phyloP scores from a whole-genome alignment of 176 grass and related monocot species.

The Oryza glaberrima region DNA sequence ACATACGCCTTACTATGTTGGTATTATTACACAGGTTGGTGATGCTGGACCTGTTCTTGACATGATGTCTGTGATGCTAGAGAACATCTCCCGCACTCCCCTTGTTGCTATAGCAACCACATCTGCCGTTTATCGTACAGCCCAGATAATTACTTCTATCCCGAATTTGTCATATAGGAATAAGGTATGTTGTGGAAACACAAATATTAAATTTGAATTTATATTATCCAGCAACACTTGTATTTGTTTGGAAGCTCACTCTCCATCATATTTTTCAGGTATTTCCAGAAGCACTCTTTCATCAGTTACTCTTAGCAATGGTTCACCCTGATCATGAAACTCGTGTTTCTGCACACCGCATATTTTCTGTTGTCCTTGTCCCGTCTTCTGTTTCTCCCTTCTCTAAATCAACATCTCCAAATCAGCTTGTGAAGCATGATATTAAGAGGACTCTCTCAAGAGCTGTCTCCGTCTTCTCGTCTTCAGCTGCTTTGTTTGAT shows the following conservation, averaged over 20 bases:
- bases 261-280: slow-evolving; percentile 50
- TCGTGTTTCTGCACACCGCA: slow-evolving; percentile 78
- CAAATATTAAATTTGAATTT: slow-evolving; percentile 9
- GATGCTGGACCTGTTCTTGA: slow-evolving; percentile 98
- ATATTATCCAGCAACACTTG: slow-evolving; percentile 5
- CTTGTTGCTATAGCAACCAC: slow-evolving; percentile 74
- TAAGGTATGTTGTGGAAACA: slow-evolving; percentile 55
- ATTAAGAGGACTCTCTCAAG: slow-evolving; percentile 93
- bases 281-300: slow-evolving; percentile 95
- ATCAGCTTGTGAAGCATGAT: slow-evolving; percentile 56
- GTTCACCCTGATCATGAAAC: slow-evolving; percentile 87
- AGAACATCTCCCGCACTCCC: slow-evolving; percentile 71
- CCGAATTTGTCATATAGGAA: slow-evolving; percentile 90
- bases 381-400: slow-evolving; percentile 83
- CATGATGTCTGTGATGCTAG: slow-evolving; percentile 94
- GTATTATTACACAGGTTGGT: slow-evolving; percentile 62
- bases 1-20: slow-evolving; percentile 20
- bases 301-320: slow-evolving; percentile 92
- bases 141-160: slow-evolving; percentile 91
- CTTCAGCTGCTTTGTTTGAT: slow-evolving; percentile 93
- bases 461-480: slow-evolving; percentile 94
- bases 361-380: slow-evolving; percentile 94
- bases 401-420: slow-evolving; percentile 36
- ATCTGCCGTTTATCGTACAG: slow-evolving; percentile 81
- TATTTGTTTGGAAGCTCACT: slow-evolving; percentile 23